Base-by-base conservation (phyloP, 2,329 filamentous ascomycete genomes). In the Dothideomycetes sp. region DNA sequence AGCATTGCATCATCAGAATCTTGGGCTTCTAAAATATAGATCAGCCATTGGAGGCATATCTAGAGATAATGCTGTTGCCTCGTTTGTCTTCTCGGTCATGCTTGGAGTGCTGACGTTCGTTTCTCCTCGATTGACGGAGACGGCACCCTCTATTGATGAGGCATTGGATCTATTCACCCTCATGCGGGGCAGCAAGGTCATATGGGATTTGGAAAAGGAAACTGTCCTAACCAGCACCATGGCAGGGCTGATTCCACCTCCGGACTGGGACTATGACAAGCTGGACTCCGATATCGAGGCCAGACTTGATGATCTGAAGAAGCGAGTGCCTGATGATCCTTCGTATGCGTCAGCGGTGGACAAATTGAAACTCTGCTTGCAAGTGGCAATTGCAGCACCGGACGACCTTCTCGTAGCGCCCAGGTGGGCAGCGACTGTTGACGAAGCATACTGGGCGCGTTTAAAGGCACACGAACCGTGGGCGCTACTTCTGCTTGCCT, bases 1-100 rank as follows among this genome's bases (percentile, higher is more conserved):
- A 24, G 52, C 45, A 10, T 39, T 56, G 9, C 43, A 53, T 37
- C 52, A 56, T 40, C 53, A 56, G 32, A 48, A 52, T 19, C 34
- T 43, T 14, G 49, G 48, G 4, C 44, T 52, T 12, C 43, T 48
- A 16, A 41, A 50, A 9, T 56, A 55, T 17, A 48, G 52, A 37
- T 40, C 38, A 3, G 40, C 50, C 35, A 39, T 53, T 24, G 37
- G n/a, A 37, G 35, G 36, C 41, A 27, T 19, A 22, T 15, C 45
- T 45, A 5, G 39, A 44, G 15, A 48, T 9, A 34, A 41, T 15
- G 27, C 18, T 19, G 27, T 48, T 29, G 41, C 45, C 15, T 36
- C 48, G 16, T 52, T 54, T 41, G 31, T 49, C 3, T 52, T 53
- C 40, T 49, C 45, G 4, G 40, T 51, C 29, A 47, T 54, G 12